Evolutionary conservation across 257 asterid species (phyloP), one percentile per base, ranked within the genome.

Genomic region (Forsythia viridissima): DNA sequence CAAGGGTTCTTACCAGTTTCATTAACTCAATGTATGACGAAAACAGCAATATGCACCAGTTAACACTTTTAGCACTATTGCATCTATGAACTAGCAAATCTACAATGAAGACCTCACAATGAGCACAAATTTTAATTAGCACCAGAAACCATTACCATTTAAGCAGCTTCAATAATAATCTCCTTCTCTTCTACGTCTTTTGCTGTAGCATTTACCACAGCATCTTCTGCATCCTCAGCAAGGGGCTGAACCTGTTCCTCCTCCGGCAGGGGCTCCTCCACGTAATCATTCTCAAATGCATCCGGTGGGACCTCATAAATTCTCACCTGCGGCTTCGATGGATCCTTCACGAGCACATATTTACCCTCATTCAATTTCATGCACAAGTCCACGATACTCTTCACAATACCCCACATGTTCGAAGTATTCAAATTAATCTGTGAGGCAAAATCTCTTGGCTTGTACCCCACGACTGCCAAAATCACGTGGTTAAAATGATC

Each of bases 371-470:
- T 85, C 90, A 96, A 84, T 81, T 92, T 96, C 99, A 96, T 96
- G 80, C 98, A 93, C 91, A 96, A 82, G 85, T 93, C 99, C 67
- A 96, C 98, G 38, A 93, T 90, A 73, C 98, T 92, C 82, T 91
- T 96, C 51, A 96, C 94, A 65, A 96, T 96, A 30, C 99, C 99
- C 99, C 99, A 96, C 99, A 96, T 96, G 82, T 96, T 96, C 0
- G 92, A 88, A 57, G 98, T 92, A 76, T 93, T 96, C 87, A 96
- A 81, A 77, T 96, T 96, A 15, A 96, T 96, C 83, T 96, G 98
- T 0, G 90, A 66, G 18, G 97, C 99, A 34, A 96, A 96, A 77
- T 96, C 99, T 82, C 66, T 89, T 0, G 98, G 98, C 84, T 96
- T 96, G 81, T 96, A 96, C 46, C 99, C 97, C 7, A 96, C 98